Evolutionary conservation across 2,329 filamentous ascomycete species (phyloP).

Genomic region (Ramichloridium luteum): DNA sequence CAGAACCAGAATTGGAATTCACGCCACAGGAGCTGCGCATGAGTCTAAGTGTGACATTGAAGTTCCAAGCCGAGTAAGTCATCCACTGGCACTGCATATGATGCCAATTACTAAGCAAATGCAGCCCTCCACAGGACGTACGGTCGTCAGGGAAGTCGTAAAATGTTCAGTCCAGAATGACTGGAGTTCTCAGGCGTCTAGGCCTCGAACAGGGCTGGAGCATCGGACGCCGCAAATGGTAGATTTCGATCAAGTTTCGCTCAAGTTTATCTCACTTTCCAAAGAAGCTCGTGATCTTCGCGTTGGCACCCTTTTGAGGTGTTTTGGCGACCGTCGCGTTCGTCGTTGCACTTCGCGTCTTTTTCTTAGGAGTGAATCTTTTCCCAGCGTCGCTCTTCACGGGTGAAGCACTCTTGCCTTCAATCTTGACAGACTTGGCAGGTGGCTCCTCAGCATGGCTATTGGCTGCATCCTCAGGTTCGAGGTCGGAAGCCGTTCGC

Average conservation of each 20-base stretch:
- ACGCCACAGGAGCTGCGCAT: constrained; percentile 15
- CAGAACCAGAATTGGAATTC: constrained; percentile 12
- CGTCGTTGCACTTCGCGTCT: constrained; percentile 45
- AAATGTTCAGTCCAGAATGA: too few species aligned
- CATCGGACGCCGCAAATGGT: too few species aligned
- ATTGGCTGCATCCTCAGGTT: not conserved
- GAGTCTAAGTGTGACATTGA: constrained; percentile 13
- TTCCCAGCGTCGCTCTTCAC: constrained; percentile 9
- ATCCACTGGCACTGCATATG: not conserved
- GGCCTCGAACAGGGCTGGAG: too few species aligned
- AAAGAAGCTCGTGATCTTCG: constrained; percentile 48
- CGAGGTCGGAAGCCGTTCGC: not conserved
- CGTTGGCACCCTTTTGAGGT: constrained; percentile 37
- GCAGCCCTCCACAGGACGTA: too few species aligned
- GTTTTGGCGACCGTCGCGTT: constrained; percentile 40
- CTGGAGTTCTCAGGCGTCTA: too few species aligned
- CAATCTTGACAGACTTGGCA: constrained; percentile 26
- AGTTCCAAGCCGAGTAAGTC: constrained; percentile 13
- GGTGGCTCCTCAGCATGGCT: constrained; percentile 24
- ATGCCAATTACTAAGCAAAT: too few species aligned
- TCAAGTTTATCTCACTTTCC: constrained; percentile 28
- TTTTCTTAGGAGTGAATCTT: constrained; percentile 21
- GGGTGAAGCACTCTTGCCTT: constrained; percentile 18
- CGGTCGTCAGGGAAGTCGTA: too few species aligned
- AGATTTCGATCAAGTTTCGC: too few species aligned